A percentile compares a stretch with the other conserved stretches of the same genome.
Conservation (phyloP, 148 eudicot genomes). For the Nepenthes mirabilis region DNA sequence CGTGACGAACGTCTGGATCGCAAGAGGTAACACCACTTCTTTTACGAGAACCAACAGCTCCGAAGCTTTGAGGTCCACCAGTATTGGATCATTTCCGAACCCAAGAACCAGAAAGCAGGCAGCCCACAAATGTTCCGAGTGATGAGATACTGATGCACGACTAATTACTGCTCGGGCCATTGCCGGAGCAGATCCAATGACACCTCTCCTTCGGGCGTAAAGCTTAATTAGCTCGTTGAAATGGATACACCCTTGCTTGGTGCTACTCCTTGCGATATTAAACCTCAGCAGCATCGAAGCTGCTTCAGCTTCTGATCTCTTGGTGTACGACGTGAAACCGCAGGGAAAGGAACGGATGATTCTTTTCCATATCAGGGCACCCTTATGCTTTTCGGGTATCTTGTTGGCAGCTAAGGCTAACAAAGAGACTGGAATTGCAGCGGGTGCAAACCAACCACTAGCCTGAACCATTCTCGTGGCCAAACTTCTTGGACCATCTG, state of each 20-base stretch:
- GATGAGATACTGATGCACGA: conserved; percentile 33
- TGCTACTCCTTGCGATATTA: conserved; percentile 66
- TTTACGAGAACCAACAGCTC: conserved; percentile 57
- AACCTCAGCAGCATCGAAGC: conserved; percentile 72
- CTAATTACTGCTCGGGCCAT: conserved; percentile 59
- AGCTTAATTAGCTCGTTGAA: conserved; percentile 62
- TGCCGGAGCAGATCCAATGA: conserved; percentile 58
- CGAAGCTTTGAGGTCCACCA: conserved; percentile 65
- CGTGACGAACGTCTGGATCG: conserved; percentile 64
- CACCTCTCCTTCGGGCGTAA: conserved; percentile 64
- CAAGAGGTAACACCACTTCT: conserved; percentile 70
- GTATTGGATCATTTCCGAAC: conserved; percentile 62
- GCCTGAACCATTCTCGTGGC: conserved; percentile 91
- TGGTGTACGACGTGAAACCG: conserved; percentile 52
- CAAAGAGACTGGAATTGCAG: conserved; percentile 53
- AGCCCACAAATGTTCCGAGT: conserved; percentile 83
- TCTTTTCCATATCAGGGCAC: conserved; percentile 46
- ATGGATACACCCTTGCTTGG: conserved; percentile 47
- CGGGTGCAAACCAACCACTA: conserved; percentile 92
- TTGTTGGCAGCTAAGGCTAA: conserved; percentile 73
- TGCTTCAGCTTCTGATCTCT: conserved; percentile 78
- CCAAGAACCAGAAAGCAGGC: conserved; percentile 76
- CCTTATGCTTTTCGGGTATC: conserved; percentile 57
- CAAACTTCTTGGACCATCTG: conserved; percentile 76
- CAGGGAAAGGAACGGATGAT: conserved; percentile 55